Evolutionary conservation across 2,329 filamentous ascomycete genomes (phyloP).

Genomic region (Colletotrichum sp.): DNA sequence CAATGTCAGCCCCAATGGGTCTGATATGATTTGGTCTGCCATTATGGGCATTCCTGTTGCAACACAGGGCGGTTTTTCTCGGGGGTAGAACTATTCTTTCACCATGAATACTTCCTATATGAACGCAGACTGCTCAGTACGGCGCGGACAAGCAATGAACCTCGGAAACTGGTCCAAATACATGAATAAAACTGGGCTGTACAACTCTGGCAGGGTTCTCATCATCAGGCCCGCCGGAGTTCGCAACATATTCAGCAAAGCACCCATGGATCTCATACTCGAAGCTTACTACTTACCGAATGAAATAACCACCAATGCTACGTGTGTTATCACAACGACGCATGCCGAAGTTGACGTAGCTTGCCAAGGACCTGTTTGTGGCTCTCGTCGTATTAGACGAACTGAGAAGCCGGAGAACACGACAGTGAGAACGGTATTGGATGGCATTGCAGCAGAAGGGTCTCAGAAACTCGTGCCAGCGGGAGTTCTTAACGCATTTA

Average conservation of each 20-base stretch:
- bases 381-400: not conserved
- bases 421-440: not conserved
- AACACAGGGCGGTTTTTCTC: fast-evolving
- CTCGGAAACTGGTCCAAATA: not conserved
- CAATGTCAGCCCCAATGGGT: not conserved
- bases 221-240: not conserved
- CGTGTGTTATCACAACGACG: not conserved
- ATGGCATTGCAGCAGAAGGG: not conserved
- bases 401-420: not conserved
- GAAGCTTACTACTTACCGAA: not conserved
- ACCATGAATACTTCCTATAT: too few species aligned
- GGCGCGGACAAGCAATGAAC: not conserved
- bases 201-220: not conserved
- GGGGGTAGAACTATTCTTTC: not conserved
- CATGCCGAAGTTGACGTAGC: not conserved
- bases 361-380: not conserved
- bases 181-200: not conserved
- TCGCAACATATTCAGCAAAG: not conserved
- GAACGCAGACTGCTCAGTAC: too few species aligned
- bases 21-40: not conserved
- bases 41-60: not conserved
- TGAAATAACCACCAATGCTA: not conserved
- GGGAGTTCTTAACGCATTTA: not conserved
- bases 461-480: fast-evolving
- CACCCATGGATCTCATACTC: not conserved